Evolutionary conservation across 257 asterid species (phyloP).

Genomic region (Perilla frutescens): DNA sequence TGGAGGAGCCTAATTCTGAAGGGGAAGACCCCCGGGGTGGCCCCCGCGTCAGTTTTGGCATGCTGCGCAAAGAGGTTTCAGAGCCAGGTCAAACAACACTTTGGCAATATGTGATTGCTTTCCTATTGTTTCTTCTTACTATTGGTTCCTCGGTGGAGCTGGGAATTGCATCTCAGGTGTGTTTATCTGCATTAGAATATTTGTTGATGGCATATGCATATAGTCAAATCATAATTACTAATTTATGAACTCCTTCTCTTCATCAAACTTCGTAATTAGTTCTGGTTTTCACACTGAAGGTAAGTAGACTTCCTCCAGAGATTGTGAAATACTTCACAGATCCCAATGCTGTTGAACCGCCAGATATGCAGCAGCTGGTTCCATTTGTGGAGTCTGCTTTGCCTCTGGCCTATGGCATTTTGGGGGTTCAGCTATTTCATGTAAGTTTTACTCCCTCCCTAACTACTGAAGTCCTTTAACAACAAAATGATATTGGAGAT

Average conservation of each 20-base stretch:
- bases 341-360: slow-evolving; percentile 93
- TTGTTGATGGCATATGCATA: slow-evolving; percentile 15
- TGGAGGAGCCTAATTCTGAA: slow-evolving; percentile 94
- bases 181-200: slow-evolving; percentile 19
- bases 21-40: slow-evolving; percentile 96
- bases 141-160: slow-evolving; percentile 91
- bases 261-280: slow-evolving; percentile 29
- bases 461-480: background rate
- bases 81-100: slow-evolving; percentile 92
- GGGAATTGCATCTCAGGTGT: slow-evolving; percentile 94
- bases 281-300: slow-evolving; percentile 49
- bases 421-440: slow-evolving; percentile 86
- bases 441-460: slow-evolving; percentile 47
- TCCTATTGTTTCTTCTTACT: slow-evolving; percentile 82
- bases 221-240: slow-evolving; percentile 12
- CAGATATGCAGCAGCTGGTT: slow-evolving; percentile 81
- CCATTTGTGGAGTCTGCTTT: slow-evolving; percentile 93
- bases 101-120: slow-evolving; percentile 94
- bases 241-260: background rate
- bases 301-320: slow-evolving; percentile 91
- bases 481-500: background rate
- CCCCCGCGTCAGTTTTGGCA: slow-evolving; percentile 95
- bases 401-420: slow-evolving; percentile 90
- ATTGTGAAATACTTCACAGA: slow-evolving; percentile 88
- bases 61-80: slow-evolving; percentile 91